These are phyloP conservation scores for Trichoderma brevicompactum DNA, from an alignment of 2,329 filamentous ascomycete species.

Conservation along the genomic window DNA sequence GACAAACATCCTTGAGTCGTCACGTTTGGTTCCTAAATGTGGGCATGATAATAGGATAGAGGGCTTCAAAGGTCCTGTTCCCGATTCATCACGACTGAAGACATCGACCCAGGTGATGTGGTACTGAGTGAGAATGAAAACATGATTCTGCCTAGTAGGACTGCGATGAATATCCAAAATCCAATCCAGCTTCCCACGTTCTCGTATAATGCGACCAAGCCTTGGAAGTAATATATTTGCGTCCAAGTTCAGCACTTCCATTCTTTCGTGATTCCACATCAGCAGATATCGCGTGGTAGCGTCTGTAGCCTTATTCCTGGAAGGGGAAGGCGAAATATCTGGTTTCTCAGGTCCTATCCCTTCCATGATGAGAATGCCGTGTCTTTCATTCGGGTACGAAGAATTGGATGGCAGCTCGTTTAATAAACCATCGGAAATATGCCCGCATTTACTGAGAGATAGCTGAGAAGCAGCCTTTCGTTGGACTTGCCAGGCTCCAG, in stretches of 20 bases:
- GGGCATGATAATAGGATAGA: conserved; percentile 38
- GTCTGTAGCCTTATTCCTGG: conserved; percentile 17
- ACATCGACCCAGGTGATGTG: conserved; percentile 56
- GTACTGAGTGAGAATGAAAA: conserved; percentile 63
- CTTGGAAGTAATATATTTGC: conserved; percentile 38
- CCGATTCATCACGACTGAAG: conserved; percentile 30
- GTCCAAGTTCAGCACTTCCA: conserved; percentile 46
- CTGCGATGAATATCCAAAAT: conserved; percentile 62
- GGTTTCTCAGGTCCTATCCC: conserved; percentile 33
- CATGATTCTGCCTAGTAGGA: conserved; percentile 50
- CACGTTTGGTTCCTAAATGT: conserved; percentile 37
- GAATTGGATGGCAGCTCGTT: conserved; percentile 40
- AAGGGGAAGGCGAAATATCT: conserved; percentile 31
- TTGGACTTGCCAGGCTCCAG: conserved; percentile 42
- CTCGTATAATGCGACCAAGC: conserved; percentile 36
- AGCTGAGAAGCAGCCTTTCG: conserved; percentile 41
- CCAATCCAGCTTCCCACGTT: conserved; percentile 39
- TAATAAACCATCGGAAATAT: conserved; percentile 48
- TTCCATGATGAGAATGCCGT: conserved; percentile 52
- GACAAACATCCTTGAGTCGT: conserved; percentile 39
- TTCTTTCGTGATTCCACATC: conserved; percentile 44
- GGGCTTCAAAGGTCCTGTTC: conserved; percentile 31
- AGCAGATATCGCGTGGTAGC: conserved; percentile 37
- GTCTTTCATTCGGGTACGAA: conserved; percentile 42
- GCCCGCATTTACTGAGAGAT: conserved; percentile 47